Percentiles rank a stretch among this genome's conserved stretches.
phyloP scores from a whole-genome alignment of 2,329 filamentous ascomycete genomes.

The Eutypella sp. region DNA sequence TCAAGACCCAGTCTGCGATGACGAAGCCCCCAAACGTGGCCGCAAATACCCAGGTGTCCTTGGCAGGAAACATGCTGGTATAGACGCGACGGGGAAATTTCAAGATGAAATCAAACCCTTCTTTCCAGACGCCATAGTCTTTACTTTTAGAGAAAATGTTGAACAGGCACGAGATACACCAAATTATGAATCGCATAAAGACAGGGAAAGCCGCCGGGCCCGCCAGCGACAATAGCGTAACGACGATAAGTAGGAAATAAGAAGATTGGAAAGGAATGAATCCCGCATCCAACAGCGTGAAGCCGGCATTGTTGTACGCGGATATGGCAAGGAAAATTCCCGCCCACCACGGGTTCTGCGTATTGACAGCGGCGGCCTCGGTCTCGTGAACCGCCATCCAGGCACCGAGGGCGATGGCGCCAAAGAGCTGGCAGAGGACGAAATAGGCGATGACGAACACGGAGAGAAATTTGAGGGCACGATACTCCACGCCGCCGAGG shows the following conservation, averaged over 20 bases:
- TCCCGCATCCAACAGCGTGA: constrained; percentile 50
- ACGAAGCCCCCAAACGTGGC: constrained; percentile 44
- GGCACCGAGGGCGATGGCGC: constrained; percentile 49
- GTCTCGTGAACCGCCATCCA: constrained; percentile 41
- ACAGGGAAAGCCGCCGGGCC: constrained; percentile 50
- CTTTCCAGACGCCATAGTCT: constrained; percentile 26
- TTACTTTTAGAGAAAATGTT: constrained; percentile 16
- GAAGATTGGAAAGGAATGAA: constrained; percentile 42
- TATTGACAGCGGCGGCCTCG: constrained; percentile 32
- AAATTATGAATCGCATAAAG: constrained; percentile 43
- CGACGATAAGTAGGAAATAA: constrained; percentile 25
- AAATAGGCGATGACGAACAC: constrained; percentile 48
- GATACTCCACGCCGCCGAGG: constrained; percentile 49
- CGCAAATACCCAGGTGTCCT: constrained; percentile 48
- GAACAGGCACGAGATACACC: constrained; percentile 32
- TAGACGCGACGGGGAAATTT: constrained; percentile 36
- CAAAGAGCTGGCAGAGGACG: constrained; percentile 53
- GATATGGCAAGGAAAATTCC: constrained; percentile 51
- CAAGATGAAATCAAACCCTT: constrained; percentile 32
- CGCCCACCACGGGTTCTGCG: constrained; percentile 49
- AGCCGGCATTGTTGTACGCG: constrained; percentile 55
- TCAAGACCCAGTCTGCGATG: constrained; percentile 47
- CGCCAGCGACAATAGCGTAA: constrained; percentile 33
- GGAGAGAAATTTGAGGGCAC: constrained; percentile 42
- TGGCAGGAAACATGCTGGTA: constrained; percentile 47